phyloP scores from a whole-genome alignment of 495 filamentous ascomycete species.

The Penicillium goetzii region DNA sequence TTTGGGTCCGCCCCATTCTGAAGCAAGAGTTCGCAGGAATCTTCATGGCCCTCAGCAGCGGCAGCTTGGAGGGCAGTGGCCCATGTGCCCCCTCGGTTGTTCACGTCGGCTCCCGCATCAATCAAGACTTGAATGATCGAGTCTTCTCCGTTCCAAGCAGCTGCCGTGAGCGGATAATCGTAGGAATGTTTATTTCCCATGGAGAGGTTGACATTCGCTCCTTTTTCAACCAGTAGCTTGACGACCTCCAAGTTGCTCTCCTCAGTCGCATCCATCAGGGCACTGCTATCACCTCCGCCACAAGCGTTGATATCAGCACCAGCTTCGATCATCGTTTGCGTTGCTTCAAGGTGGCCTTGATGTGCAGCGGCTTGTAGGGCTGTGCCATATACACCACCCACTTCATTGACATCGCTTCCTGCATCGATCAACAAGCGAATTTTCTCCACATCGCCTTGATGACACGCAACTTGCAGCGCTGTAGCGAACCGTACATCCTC shows the following conservation, averaged over 20 bases:
- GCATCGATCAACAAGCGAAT: conserved; percentile 1
- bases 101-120: background rate
- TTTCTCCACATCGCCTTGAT: background rate
- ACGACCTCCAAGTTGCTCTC: background rate
- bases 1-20: background rate
- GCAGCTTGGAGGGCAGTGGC: background rate
- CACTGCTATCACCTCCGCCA: background rate
- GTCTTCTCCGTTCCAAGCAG: background rate
- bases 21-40: background rate
- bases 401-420: background rate
- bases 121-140: background rate
- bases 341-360: background rate
- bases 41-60: background rate
- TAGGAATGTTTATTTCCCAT: background rate
- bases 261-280: background rate
- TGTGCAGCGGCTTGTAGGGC: background rate
- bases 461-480: background rate
- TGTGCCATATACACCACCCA: background rate
- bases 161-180: background rate
- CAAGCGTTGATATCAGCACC: background rate
- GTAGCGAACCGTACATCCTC: background rate
- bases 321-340: background rate
- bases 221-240: background rate
- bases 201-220: background rate
- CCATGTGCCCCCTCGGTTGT: background rate